Base-by-base conservation (phyloP, 2,329 filamentous ascomycete genomes). In the Fusarium citri region DNA sequence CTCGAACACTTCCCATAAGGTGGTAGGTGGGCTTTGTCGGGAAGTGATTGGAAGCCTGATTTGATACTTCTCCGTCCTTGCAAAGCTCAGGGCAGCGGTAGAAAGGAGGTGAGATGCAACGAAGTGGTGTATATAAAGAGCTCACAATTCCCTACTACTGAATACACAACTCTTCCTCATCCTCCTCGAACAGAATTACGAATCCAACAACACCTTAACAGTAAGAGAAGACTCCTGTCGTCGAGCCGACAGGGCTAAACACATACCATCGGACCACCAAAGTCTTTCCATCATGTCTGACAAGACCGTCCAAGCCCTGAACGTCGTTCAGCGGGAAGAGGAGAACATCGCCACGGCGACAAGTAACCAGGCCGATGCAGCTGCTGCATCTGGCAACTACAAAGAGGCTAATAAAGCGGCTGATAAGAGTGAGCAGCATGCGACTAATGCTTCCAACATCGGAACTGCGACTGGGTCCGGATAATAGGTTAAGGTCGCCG, bases 111-210 rank as follows among this genome's bases (percentile, higher is more conserved):
- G 3, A 11, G 16, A 4, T 20, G 11, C 5, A 6, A 43, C 2
- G 8, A 16, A 16, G 16, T 10, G 14, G 15, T 11, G 8, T 22
- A 16, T 23, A 23, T 23, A 23, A 22, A 43, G 20, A 11, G 34
- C 18, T n/a, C 3, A 37, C 34, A n/a, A 4, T n/a, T 37, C 5
- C 18, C 18, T n/a, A 18, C 18, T 37, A 6, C 0, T 9, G 0
- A 2, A n/a, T 2, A 7, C 9, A 11, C 34, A 11, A n/a, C 18
- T 18, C 34, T 11, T n/a, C 18, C 34, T n/a, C 34, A n/a, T 37
- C 18, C 18, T 37, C 18, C 4, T 18, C 31, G 5, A 4, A 37
- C 31, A 37, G 31, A 34, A 18, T 0, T 7, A 0, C 16, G 0
- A 34, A 34, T 10, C 16, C 16, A 37, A 18, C 18, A 37, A 11